Base-by-base conservation (phyloP, 495 filamentous ascomycete genomes). In the Cercophora newfieldiana region DNA sequence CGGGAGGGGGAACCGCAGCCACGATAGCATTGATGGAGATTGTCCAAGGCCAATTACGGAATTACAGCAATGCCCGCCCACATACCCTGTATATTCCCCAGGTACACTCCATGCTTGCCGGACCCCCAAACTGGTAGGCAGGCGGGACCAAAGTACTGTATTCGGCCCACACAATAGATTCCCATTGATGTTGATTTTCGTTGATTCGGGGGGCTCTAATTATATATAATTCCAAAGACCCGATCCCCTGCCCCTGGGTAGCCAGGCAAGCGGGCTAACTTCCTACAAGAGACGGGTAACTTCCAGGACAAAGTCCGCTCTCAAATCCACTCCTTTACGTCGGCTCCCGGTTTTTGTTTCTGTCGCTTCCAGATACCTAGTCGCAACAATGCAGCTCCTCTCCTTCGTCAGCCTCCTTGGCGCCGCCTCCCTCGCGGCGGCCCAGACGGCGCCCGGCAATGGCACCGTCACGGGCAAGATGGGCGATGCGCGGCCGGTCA, bases 401-500 rank as follows among this genome's bases (percentile, higher is more conserved):
- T 65, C 76, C 53, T 29, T 83, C 63, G n/a, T 80, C 60, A 65
- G 76, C 47, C 70, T 80, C 64, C 65, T 86, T 30, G 70, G 80
- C 24, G 77, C 76, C 53, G 72, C 82, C 31, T 66, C 76, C 18
- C 70, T 82, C 28, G 82, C 74, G 30, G 67, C 60, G 22, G 75
- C 80, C 25, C 82, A 86, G 60, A 64, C 72, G 8, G 65, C 22
- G 21, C 5, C 26, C 24, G n/a, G 29, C 60, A 70, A 69, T 30
- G 60, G 22, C 65, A 71, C 67, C 5, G 67, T 69, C 2, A 82
- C 80, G 44, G 81, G 79, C 24, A 68, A 77, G 65, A 73, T 85
- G 24, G 85, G 85, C 57, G 79, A 88, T 67, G 89, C 89, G 22
- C 73, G 83, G 51, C 71, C 79, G 24, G 80, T 87, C 14, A 79